phyloP scores from a whole-genome alignment of 306 rosid species.

The Acacia crassicarpa region DNA sequence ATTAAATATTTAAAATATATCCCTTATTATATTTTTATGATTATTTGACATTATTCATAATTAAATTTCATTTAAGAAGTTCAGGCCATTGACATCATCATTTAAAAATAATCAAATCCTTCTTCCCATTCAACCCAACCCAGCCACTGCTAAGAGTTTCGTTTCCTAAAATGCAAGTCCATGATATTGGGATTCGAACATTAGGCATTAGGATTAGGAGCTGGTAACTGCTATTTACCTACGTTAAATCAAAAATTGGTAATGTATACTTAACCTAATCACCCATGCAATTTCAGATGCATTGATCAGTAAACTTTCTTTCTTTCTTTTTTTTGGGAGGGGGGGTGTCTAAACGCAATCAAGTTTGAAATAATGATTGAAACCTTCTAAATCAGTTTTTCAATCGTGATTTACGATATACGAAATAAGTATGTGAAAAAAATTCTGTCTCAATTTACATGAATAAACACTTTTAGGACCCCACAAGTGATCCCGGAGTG shows the following conservation, averaged over 20 bases:
- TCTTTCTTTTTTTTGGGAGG: too few relatives aligned
- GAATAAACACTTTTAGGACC: too few relatives aligned
- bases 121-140: not conserved
- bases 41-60: not conserved
- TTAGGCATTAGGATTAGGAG: not conserved
- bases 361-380: too few relatives aligned
- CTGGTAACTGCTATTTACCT: not conserved
- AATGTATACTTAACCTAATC: not conserved
- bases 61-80: not conserved
- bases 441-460: too few relatives aligned
- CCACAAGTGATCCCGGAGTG: too few relatives aligned
- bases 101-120: too few relatives aligned
- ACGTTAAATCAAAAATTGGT: not conserved
- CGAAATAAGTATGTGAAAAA: too few relatives aligned
- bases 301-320: too few relatives aligned
- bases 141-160: not conserved
- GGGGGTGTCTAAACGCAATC: too few relatives aligned
- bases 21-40: too few relatives aligned
- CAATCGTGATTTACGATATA: too few relatives aligned
- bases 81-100: not conserved
- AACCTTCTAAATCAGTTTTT: too few relatives aligned
- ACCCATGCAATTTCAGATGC: not conserved
- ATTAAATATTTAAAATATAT: not conserved
- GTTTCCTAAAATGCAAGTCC: not conserved
- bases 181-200: not conserved